A percentile compares a stretch with the other conserved stretches of the same genome.
Evolutionary conservation across 1,139 yeast genomes (phyloP).

Genomic region (Kodamaea alishanica): DNA sequence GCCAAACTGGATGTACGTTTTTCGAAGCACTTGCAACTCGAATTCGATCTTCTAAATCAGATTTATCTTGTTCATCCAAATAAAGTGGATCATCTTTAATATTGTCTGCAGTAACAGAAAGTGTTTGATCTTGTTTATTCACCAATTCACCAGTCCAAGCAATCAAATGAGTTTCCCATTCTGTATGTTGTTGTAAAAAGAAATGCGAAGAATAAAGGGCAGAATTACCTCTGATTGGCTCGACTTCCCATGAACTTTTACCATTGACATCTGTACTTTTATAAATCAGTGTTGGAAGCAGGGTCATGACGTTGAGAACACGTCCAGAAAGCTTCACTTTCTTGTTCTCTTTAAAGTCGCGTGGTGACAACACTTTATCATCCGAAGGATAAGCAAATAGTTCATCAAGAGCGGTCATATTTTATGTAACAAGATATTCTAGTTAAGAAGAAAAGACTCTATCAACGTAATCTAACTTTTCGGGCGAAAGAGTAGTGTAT

Average conservation of each 20-base stretch:
- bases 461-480: background rate
- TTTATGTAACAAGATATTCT: background rate
- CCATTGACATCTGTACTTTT: conserved; percentile 33
- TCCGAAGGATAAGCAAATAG: conserved; percentile 26
- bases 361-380: conserved; percentile 27
- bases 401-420: conserved; percentile 12
- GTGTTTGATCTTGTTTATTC: conserved; percentile 26
- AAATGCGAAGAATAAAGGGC: conserved; percentile 76
- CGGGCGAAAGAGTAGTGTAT: background rate
- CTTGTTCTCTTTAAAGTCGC: conserved; percentile 23
- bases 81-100: conserved; percentile 58
- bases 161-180: conserved; percentile 84
- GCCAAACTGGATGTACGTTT: conserved; percentile 81
- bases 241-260: conserved; percentile 46
- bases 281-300: conserved; percentile 60
- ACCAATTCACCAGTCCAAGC: conserved; percentile 95
- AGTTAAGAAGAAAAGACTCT: background rate
- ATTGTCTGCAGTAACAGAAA: conserved; percentile 25
- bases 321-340: conserved; percentile 54
- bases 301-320: conserved; percentile 64
- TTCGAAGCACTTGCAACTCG: conserved; percentile 42
- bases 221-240: conserved; percentile 75
- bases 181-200: conserved; percentile 59
- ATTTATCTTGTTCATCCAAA: conserved; percentile 54
- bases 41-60: conserved; percentile 41